Percentiles rank a stretch among this genome's conserved stretches.
phyloP scores from a whole-genome alignment of 2,329 filamentous ascomycete genomes.

The Colletotrichum salicis region DNA sequence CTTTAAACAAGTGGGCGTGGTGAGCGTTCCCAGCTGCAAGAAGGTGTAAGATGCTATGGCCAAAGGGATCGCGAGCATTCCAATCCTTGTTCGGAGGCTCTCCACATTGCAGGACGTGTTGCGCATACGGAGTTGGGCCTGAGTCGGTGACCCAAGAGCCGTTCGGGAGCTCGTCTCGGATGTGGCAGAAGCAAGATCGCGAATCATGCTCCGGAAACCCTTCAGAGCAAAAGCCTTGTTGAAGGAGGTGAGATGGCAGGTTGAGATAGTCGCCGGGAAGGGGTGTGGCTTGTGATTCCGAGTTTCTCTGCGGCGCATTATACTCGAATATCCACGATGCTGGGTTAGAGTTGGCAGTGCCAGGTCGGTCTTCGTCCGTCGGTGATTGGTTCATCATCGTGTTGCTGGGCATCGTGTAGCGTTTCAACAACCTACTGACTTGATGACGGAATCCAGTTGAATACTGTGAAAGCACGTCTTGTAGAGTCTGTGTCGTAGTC shows the following conservation, averaged over 20 bases:
- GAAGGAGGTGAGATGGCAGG: constrained; percentile 39
- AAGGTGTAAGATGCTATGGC: constrained; percentile 60
- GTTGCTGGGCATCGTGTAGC: constrained; percentile 47
- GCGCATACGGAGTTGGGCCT: constrained; percentile 39
- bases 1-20: constrained; percentile 43
- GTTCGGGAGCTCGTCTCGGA: constrained; percentile 38
- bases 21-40: constrained; percentile 51
- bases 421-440: constrained; percentile 52
- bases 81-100: constrained; percentile 33
- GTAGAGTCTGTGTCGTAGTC: constrained; percentile 51
- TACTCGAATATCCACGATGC: constrained; percentile 45
- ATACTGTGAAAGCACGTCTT: constrained; percentile 46
- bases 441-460: constrained; percentile 47
- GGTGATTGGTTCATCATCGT: constrained; percentile 40
- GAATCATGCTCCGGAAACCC: constrained; percentile 39
- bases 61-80: constrained; percentile 51
- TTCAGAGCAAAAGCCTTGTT: constrained; percentile 37
- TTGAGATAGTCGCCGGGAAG: constrained; percentile 63
- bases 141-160: constrained; percentile 45
- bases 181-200: constrained; percentile 45
- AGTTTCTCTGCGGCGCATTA: constrained; percentile 38
- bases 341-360: constrained; percentile 30
- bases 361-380: constrained; percentile 37
- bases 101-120: constrained; percentile 17
- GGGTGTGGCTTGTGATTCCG: constrained; percentile 39